Evolutionary conservation across 495 filamentous ascomycete species (phyloP).

Genomic region (Opeltia flavorubescens): DNA sequence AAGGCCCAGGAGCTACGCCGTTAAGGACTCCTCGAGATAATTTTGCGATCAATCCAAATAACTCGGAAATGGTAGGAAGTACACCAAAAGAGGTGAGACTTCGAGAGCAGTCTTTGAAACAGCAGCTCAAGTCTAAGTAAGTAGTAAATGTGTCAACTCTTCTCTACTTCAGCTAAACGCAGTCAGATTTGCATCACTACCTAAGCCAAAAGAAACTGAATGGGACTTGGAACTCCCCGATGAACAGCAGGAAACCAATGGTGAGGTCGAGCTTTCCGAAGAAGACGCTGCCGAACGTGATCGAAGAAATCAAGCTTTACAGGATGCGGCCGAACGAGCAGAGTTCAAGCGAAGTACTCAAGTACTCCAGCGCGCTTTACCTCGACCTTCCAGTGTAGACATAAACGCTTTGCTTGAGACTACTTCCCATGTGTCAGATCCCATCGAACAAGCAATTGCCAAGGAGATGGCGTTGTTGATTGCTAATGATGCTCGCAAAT

Average conservation of each 20-base stretch:
- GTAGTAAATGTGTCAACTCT: too few species aligned
- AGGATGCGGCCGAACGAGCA: slow-evolving; percentile 54
- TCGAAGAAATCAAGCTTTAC: slow-evolving; percentile 49
- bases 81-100: slow-evolving; percentile 69
- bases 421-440: slow-evolving; percentile 37
- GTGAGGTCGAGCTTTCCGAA: slow-evolving; percentile 39
- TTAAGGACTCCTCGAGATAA: slow-evolving; percentile 83
- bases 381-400: slow-evolving; percentile 63
- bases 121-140: slow-evolving; percentile 45
- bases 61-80: slow-evolving; percentile 47
- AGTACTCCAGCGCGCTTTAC: slow-evolving; percentile 72
- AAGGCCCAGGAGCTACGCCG: slow-evolving; percentile 64
- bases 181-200: slow-evolving; percentile 61
- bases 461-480: slow-evolving; percentile 66
- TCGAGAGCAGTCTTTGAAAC: slow-evolving; percentile 54
- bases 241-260: slow-evolving; percentile 51
- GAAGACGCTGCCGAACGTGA: slow-evolving; percentile 83
- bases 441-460: slow-evolving; percentile 48
- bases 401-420: slow-evolving; percentile 49
- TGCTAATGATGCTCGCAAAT: slow-evolving; percentile 64
- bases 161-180: slow-evolving; percentile 7
- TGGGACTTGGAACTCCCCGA: slow-evolving; percentile 88
- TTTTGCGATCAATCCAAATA: slow-evolving; percentile 66
- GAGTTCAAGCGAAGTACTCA: slow-evolving; percentile 79
- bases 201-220: slow-evolving; percentile 81